Base-by-base conservation (phyloP, 495 filamentous ascomycete genomes). In the Tuber calosporum region DNA sequence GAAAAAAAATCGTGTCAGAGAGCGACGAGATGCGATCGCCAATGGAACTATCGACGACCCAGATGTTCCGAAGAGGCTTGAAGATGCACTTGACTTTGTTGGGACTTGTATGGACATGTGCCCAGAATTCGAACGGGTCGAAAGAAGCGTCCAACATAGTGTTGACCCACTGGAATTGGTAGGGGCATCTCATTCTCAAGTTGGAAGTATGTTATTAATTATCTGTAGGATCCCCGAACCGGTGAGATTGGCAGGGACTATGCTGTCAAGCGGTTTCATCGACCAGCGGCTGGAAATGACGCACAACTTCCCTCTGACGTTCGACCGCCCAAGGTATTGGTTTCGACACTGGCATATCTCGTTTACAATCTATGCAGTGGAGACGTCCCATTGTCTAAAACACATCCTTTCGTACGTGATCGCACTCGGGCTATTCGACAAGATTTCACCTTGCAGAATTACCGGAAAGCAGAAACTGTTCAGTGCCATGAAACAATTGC, bases 101-200 rank as follows among this genome's bases (percentile, higher is more conserved):
- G 95, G 94, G 15, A 94, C 91, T 71, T 98, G 94, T 80, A 88
- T 91, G 76, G 89, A 92, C 74, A 97, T 97, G 94, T 99, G 96
- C 82, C 92, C 96, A 0, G 90, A 94, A 76, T 97, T 89, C 79
- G 96, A 99, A 83, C 74, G 74, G 3, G 41, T 76, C 40, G 80
- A 82, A 69, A 73, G 80, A 45, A 41, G 53, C 30, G 71, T 82
- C 75, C 86, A 89, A 76, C 86, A 87, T 72, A 87, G 86, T 84
- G 86, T 89, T 43, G 88, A 90, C 79, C 85, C 84, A 71, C 85
- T 84, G 72, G 88, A 90, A 82, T 88, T 81, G 72, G 79, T 81
- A 87, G 84, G 88, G 83, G 26, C 43, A 30, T 67, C 66, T 72
- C 72, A 72, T 68, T 70, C 40, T 73, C 67, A 39, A 69, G 62